Evolutionary conservation across 176 grass and related monocot species (phyloP), one percentile per base, ranked within the genome.

Genomic region (Zizania latifolia): DNA sequence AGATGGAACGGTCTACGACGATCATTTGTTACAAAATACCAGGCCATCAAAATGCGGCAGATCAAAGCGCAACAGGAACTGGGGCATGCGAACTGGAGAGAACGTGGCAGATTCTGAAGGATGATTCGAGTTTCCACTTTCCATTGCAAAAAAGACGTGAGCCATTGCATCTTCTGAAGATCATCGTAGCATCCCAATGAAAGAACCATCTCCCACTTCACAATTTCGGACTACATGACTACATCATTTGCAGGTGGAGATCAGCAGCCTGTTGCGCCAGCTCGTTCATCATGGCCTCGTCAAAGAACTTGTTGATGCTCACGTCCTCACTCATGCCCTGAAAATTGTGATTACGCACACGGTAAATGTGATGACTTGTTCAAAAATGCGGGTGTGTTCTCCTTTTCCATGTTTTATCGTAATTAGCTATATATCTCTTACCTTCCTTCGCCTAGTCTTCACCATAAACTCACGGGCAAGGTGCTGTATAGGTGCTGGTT

Each of bases 301-400:
- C 93, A 5, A 99, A 99, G 82, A 99, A 99, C 74, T 94, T 99
- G 58, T 86, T 90, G 81, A 99, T 92, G 86, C 88, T 97, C 41
- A 97, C 95, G 82, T 99, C 91, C 80, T 99, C 95, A 27, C 95
- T 99, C 95, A 94, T 99, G 78, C 95, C 95, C 95, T 99, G 33
- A 37, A 81, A 82, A 74, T 81, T 81, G 12, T 4, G 7, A 62
- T 22, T n/a, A 10, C 21, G 15, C 16, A 83, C 29, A 40, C 14
- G 63, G 16, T 83, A 66, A 44, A 83, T 33, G 12, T n/a, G 22
- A 70, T 15, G 19, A 28, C 6, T 78, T 36, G 32, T 68, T 43
- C 45, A 24, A 75, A 53, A 50, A 50, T 50, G 30, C 29, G 15
- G 16, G 56, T 65, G 26, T 64, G 14, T 59, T 59, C 0, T 40